Evolutionary conservation across 176 grass and related monocot genomes (phyloP).

Genomic region (Saccharum spontaneum): DNA sequence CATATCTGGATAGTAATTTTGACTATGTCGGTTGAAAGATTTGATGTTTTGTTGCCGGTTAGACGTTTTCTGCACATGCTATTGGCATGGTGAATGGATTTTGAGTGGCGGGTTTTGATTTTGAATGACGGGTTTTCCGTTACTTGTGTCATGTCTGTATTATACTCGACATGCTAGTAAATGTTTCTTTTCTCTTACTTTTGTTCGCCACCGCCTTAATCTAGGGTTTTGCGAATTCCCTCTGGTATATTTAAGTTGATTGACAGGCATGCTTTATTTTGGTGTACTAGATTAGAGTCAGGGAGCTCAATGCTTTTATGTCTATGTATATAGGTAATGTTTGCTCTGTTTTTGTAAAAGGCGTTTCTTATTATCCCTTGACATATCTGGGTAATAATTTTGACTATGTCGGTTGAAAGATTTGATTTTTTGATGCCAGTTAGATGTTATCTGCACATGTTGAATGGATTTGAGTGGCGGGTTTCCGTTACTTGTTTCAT

Average conservation of each 20-base stretch:
- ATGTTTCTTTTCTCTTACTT: slow-evolving; percentile 8
- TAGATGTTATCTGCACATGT: too few species aligned
- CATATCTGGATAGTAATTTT: too few species aligned
- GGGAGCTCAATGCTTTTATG: neutral
- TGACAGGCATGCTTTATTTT: neutral
- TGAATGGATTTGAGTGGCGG: too few species aligned
- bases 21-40: too few species aligned
- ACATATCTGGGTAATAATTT: too few species aligned
- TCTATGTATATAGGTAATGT: neutral
- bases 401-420: too few species aligned
- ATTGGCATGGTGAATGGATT: neutral
- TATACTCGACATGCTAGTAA: neutral
- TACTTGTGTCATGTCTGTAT: neutral
- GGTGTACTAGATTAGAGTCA: neutral
- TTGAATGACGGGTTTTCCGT: neutral
- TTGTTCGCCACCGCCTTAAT: neutral
- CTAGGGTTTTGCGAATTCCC: neutral
- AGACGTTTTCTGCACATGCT: neutral
- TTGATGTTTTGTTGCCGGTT: too few species aligned
- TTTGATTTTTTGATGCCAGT: too few species aligned
- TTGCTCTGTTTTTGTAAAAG: neutral
- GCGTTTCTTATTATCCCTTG: neutral
- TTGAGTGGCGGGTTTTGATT: neutral
- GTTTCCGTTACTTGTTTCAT: too few species aligned
- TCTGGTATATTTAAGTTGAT: too few species aligned